Evolutionary conservation across 768 basidiomycete genomes (phyloP), one percentile per base, ranked within the genome.

Genomic region (Leucocoprinus leucothites): DNA sequence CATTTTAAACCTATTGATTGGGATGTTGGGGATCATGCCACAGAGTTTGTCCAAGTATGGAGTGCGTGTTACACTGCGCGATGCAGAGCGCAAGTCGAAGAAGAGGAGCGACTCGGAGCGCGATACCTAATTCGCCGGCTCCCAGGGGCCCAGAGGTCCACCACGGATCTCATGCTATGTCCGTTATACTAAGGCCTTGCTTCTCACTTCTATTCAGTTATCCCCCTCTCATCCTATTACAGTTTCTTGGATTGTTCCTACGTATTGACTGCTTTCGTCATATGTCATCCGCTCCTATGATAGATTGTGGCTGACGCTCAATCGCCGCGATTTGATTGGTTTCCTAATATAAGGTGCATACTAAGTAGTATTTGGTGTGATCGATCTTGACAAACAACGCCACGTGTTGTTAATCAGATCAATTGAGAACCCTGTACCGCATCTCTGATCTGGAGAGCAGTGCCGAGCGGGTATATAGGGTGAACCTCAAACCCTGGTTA

Each of bases 61-160:
- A 4, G 73, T 74, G 22, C 70, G 75, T 14, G 71, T 76, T 13
- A 71, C 73, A 9, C 69, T 74, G 53, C 65, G 75, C 51, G 74
- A 75, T 58, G 68, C 70, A 21, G 72, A 73, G 51, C 66, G 73
- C 31, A 71, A 68, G 49, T 69, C 71, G n/a, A 72, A 67, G 66
- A 73, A 71, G 60, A 67, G 71, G 38, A 45, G 55, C 7, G 48
- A 48, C 19, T 48, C 48, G 28, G 54, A 43, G 41, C 47, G 54
- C 31, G 31, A 48, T 13, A 24, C 34, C 34, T 36, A 35, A 46
- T 6, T 24, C 7, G 8, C 14, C 4, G n/a, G 18, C 11, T 31
- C 31, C 31, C 21, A 44, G 11, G 31, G 31, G 31, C 31, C 11
- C 31, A 31, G 31, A 31, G 31, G 31, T 31, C 31, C 31, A 31